phyloP scores from a whole-genome alignment of 2,329 filamentous ascomycete species.

The Talaromyces sp. region DNA sequence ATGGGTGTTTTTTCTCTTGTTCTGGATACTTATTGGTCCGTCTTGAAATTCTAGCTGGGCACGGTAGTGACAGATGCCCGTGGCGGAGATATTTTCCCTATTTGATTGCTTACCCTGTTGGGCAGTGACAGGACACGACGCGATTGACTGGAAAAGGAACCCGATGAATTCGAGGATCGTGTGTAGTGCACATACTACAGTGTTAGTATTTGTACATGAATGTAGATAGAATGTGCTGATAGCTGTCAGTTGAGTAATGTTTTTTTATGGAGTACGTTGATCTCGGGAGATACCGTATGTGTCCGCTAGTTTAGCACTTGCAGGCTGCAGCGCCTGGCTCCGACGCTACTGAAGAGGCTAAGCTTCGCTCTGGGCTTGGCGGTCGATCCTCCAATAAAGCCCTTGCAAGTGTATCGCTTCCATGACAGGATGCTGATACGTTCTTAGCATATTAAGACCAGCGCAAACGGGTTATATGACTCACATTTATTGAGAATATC shows the following conservation, averaged over 20 bases:
- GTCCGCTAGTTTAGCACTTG: conserved; percentile 6
- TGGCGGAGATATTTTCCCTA: background rate
- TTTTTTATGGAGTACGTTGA: too few relatives aligned
- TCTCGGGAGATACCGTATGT: background rate
- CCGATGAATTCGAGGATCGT: background rate
- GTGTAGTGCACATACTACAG: background rate
- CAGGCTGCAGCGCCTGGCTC: conserved; percentile 3
- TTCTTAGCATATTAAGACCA: background rate
- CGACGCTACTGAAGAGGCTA: conserved; percentile 1
- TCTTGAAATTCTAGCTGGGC: background rate
- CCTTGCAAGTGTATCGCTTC: background rate
- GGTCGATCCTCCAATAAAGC: background rate
- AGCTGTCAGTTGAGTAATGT: too few relatives aligned
- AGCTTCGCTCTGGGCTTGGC: conserved; percentile 1
- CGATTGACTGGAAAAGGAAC: background rate
- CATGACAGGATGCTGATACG: background rate
- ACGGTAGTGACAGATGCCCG: background rate
- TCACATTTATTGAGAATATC: background rate
- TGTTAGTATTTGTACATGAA: background rate
- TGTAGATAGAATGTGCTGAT: background rate
- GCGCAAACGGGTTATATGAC: background rate
- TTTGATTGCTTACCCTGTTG: background rate
- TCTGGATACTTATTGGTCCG: background rate
- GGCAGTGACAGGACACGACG: background rate
- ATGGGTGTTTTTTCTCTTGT: background rate